Conservation (phyloP, 176 grass and related monocot genomes). For the Pontederia paniculata region DNA sequence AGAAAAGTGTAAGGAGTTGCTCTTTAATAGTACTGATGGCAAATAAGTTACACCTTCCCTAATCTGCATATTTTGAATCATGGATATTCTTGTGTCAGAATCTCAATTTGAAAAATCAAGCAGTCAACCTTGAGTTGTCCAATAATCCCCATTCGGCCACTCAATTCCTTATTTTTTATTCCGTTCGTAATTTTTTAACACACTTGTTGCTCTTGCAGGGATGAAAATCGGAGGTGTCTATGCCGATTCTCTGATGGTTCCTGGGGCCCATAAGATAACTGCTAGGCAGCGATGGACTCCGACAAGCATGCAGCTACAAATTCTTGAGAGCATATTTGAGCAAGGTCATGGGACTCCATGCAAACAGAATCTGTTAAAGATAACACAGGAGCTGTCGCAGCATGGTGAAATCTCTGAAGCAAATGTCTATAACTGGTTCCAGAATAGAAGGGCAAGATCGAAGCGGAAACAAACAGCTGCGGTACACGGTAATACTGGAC, state of each 20-base stretch:
- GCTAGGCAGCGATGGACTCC: conserved; percentile 19
- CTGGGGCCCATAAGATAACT: not conserved
- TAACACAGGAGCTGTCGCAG: conserved; percentile 7
- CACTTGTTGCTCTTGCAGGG: conserved; percentile 1
- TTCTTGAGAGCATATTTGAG: conserved; percentile 15
- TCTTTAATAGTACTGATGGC: no score
- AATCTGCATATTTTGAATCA: no score
- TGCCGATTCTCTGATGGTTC: conserved; percentile 1
- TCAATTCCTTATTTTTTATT: no score
- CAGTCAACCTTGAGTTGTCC: no score
- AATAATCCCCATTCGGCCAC: no score
- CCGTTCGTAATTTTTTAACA: no score
- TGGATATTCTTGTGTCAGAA: no score
- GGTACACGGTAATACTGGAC: not conserved
- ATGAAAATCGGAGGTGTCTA: conserved; percentile 2
- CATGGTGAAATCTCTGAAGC: conserved; percentile 16
- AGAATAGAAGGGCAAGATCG: conserved; percentile 15
- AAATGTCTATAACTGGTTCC: conserved; percentile 20
- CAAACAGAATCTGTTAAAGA: conserved; percentile 18
- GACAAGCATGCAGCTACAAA: conserved; percentile 11
- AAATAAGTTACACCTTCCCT: no score
- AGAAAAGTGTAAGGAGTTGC: no score
- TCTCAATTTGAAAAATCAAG: no score
- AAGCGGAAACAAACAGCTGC: conserved; percentile 7
- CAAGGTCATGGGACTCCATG: conserved; percentile 11